Percentiles rank a stretch among this genome's conserved stretches.
Conservation (phyloP, 1,284 basidiomycete genomes). For the Inonotus hispidus region DNA sequence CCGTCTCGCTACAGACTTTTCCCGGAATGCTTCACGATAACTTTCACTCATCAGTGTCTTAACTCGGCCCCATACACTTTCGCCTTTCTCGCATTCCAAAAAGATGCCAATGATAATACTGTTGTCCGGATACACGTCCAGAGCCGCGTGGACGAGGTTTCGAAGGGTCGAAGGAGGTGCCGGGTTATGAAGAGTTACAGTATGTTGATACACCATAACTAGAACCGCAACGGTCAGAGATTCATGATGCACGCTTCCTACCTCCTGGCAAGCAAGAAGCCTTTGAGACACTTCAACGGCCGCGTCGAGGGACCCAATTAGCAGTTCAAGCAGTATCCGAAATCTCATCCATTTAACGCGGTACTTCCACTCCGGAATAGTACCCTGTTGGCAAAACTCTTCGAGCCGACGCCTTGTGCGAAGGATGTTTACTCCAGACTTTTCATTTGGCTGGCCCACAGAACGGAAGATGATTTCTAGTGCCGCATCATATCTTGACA, state of each 20-base stretch:
- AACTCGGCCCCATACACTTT: slow-evolving; percentile 68
- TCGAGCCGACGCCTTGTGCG: slow-evolving; percentile 56
- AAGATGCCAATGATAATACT: slow-evolving; percentile 72
- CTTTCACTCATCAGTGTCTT: slow-evolving; percentile 46
- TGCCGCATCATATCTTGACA: slow-evolving; percentile 44
- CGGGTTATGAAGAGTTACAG: slow-evolving; percentile 47
- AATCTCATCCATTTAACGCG: slow-evolving; percentile 59
- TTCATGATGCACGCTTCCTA: slow-evolving; percentile 42
- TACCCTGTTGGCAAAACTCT: slow-evolving; percentile 22
- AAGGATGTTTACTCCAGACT: slow-evolving; percentile 44
- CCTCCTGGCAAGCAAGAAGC: slow-evolving; percentile 27
- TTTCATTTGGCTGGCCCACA: slow-evolving; percentile 44
- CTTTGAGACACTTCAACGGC: slow-evolving; percentile 46
- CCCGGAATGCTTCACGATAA: slow-evolving; percentile 26
- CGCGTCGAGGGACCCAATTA: slow-evolving; percentile 40
- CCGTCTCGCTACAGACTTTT: slow-evolving; percentile 54
- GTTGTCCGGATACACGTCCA: slow-evolving; percentile 64
- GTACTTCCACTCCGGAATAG: slow-evolving; percentile 42
- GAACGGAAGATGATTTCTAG: slow-evolving; percentile 50
- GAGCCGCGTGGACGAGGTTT: slow-evolving; percentile 48
- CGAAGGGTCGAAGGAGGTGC: slow-evolving; percentile 57
- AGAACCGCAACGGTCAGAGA: slow-evolving; percentile 53
- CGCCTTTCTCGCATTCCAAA: slow-evolving; percentile 71
- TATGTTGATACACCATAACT: slow-evolving; percentile 59
- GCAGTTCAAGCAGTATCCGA: slow-evolving; percentile 56